Base-by-base conservation (phyloP, 2,329 filamentous ascomycete genomes). In the Curvularia verruculosa region DNA sequence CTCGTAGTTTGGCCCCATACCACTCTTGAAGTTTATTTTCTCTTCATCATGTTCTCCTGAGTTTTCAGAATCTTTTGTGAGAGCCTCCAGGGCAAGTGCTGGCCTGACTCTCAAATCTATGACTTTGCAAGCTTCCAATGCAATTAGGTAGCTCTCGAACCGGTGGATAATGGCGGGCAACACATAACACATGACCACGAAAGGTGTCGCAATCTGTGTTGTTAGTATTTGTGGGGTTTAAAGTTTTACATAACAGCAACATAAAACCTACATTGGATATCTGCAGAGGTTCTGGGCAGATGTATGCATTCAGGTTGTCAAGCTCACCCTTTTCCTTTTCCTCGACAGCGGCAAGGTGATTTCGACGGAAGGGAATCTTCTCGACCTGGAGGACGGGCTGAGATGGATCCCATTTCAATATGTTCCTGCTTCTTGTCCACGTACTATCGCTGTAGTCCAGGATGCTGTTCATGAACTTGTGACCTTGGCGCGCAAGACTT, bases 1-100 rank as follows among this genome's bases (percentile, higher is more conserved):
- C 75, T 99, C 95, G 68, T 99, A 99, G 66, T 98, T 98, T 37
- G 88, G 89, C 1, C 92, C 92, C 92, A 96, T 96, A 2, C 92
- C 93, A 46, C 84, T 81, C 66, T 92, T 90, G 45, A 93, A 87
- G 64, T 92, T 90, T 50, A 91, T 77, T 37, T 89, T 85, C 54
- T 89, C 83, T 31, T 84, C 80, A 0, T 81, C 82, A 58, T 91
- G 85, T 36, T 96, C 91, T 7, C 89, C 89, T 0, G 87, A 88
- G 62, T 93, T 93, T 64, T 96, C 90, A 0, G 89, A 93, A 68
- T 97, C 91, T 70, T 99, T 97, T 0, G 95, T 99, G 54, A 97
- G 80, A 0, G 95, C 92, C 70, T 97, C 93, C 0, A 99, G 81
- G 0, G 93, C 93, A 26, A 96, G 80, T 1, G 84, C 81, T 0